These are phyloP conservation scores for Paraconiothyrium sp. DNA, from an alignment of 2,329 filamentous ascomycete species.

Conservation along the genomic window DNA sequence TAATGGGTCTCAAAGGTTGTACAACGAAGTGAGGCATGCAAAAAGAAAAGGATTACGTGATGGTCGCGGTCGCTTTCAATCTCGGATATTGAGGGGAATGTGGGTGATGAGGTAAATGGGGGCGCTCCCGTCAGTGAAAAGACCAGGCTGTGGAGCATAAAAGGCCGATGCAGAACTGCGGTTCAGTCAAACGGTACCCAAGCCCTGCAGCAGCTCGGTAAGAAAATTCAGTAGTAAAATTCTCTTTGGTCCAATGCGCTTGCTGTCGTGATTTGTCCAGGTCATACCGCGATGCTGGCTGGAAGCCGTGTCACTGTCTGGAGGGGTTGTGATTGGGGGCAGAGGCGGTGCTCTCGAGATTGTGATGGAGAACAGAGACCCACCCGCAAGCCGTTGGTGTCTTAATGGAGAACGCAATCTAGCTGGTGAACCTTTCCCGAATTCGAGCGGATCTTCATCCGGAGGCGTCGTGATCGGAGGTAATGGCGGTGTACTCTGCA, in stretches of 20 bases:
- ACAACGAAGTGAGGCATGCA: not conserved
- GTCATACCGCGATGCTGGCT: not conserved
- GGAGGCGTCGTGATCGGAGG: slow-evolving; percentile 4
- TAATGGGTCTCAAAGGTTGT: not conserved
- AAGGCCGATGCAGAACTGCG: too few relatives aligned
- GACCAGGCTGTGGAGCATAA: too few relatives aligned
- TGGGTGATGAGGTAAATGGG: too few relatives aligned
- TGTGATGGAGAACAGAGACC: not conserved
- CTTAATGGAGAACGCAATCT: not conserved
- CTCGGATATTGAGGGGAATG: too few relatives aligned
- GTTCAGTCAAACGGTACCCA: too few relatives aligned
- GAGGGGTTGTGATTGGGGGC: not conserved
- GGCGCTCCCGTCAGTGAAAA: too few relatives aligned
- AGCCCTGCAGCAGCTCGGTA: not conserved
- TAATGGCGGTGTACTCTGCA: not conserved
- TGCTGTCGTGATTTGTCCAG: not conserved
- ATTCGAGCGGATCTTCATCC: not conserved
- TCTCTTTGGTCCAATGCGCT: too few relatives aligned
- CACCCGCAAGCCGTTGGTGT: not conserved
- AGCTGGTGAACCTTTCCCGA: too few relatives aligned
- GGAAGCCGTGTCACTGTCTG: not conserved
- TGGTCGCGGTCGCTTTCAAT: not conserved
- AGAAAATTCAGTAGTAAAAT: too few relatives aligned
- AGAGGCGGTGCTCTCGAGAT: not conserved
- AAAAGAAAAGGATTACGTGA: not conserved